Conservation (phyloP, 2,329 filamentous ascomycete genomes). For the Stagonosporopsis tanaceti region DNA sequence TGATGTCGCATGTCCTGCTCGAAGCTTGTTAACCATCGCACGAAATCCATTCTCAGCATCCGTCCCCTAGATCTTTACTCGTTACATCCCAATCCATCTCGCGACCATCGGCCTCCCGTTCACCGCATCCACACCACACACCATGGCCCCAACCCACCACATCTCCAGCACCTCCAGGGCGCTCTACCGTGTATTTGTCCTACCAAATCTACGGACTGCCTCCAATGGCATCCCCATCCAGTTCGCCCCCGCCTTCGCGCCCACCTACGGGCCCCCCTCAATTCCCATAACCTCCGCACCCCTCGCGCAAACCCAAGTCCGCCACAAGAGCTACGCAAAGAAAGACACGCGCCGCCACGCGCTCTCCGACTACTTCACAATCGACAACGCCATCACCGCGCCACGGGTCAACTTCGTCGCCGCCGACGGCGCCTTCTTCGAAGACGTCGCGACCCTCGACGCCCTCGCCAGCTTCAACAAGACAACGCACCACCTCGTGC, state of each 20-base stretch:
- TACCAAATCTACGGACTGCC: slow-evolving; percentile 40
- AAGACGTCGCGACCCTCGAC: slow-evolving; percentile 39
- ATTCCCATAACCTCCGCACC: slow-evolving; percentile 3
- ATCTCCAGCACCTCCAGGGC: slow-evolving; percentile 49
- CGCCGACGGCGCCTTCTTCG: slow-evolving; percentile 46
- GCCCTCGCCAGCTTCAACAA: slow-evolving; percentile 59
- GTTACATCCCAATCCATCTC: background rate
- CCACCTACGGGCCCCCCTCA: slow-evolving; percentile 16
- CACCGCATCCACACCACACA: background rate
- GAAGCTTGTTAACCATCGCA: slow-evolving; percentile 2
- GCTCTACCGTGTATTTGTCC: slow-evolving; percentile 56
- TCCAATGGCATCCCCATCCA: slow-evolving; percentile 27
- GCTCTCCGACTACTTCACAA: slow-evolving; percentile 51
- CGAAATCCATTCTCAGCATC: background rate
- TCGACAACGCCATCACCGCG: slow-evolving; percentile 60
- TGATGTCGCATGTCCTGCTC: slow-evolving; percentile 7
- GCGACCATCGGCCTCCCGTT: background rate
- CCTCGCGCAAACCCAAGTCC: slow-evolving; percentile 25
- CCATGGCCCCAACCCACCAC: slow-evolving; percentile 44
- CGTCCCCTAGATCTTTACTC: background rate
- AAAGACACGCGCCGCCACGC: slow-evolving; percentile 46
- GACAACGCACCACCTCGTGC: slow-evolving; percentile 60
- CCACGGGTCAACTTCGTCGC: slow-evolving; percentile 56
- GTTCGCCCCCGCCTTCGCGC: slow-evolving; percentile 29
- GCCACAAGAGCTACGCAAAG: slow-evolving; percentile 33